Evolutionary conservation across 148 eudicot genomes (phyloP).

Genomic region (Oxyria digyna): DNA sequence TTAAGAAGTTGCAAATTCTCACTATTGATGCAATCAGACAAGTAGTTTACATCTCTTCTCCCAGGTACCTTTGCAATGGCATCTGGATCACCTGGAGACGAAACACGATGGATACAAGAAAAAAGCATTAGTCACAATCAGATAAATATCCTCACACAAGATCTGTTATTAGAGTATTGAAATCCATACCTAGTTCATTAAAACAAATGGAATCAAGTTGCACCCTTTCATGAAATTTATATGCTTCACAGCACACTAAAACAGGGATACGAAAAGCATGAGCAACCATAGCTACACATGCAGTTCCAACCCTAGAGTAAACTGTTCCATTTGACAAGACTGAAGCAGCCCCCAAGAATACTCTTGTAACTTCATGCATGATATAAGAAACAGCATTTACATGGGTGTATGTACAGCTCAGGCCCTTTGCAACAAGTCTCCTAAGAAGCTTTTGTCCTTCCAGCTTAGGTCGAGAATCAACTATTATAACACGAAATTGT

Average conservation of each 20-base stretch:
- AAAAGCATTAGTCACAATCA: background rate
- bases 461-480: slow-evolving; percentile 90
- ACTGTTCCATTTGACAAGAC: slow-evolving; percentile 88
- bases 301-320: slow-evolving; percentile 97
- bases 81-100: slow-evolving; percentile 66
- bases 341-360: slow-evolving; percentile 89
- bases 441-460: slow-evolving; percentile 83
- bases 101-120: background rate
- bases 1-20: slow-evolving; percentile 82
- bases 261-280: slow-evolving; percentile 89
- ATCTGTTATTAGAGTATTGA: background rate
- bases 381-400: slow-evolving; percentile 88
- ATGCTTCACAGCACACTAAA: slow-evolving; percentile 93
- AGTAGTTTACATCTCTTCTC: slow-evolving; percentile 50
- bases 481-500: slow-evolving; percentile 76
- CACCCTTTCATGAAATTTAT: slow-evolving; percentile 95
- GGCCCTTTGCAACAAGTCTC: slow-evolving; percentile 80
- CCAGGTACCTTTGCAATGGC: slow-evolving; percentile 67
- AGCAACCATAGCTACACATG: slow-evolving; percentile 98
- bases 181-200: slow-evolving; percentile 84
- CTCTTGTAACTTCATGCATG: slow-evolving; percentile 89
- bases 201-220: slow-evolving; percentile 98
- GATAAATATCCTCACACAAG: background rate
- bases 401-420: slow-evolving; percentile 83
- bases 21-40: slow-evolving; percentile 52